Conservation (phyloP, 129 eudicot species). For the Mikania micrantha region DNA sequence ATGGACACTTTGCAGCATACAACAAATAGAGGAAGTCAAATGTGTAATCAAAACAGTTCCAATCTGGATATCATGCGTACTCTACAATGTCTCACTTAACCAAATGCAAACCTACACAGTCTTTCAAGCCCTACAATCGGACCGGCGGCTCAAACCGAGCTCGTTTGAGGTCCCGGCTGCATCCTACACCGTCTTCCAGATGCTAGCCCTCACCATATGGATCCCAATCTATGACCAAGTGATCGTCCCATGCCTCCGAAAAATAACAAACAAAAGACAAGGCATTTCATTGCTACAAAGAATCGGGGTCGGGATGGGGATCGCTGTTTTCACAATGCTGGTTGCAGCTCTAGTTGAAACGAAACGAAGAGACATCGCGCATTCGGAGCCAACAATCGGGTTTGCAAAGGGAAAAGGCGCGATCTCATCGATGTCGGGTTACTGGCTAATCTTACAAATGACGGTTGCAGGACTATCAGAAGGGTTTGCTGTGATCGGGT, state of each 20-base stretch:
- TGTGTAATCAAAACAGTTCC: conserved; percentile 60
- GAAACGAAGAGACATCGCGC: conserved; percentile 38
- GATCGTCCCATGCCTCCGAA: conserved; percentile 44
- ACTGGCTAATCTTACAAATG: conserved; percentile 39
- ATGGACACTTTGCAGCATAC: conserved; percentile 62
- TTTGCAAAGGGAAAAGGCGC: conserved; percentile 34
- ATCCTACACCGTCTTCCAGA: conserved; percentile 47
- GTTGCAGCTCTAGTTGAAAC: conserved; percentile 42
- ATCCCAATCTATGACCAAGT: conserved; percentile 54
- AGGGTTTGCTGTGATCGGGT: conserved; percentile 39
- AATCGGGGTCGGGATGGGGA: conserved; percentile 49
- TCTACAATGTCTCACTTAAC: conserved; percentile 36
- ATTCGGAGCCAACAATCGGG: conserved; percentile 39
- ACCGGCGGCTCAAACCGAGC: conserved; percentile 34
- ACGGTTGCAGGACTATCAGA: conserved; percentile 48
- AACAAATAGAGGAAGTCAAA: conserved; percentile 71
- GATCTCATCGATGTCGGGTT: conserved; percentile 48
- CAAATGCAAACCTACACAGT: conserved; percentile 45
- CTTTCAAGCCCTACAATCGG: conserved; percentile 57
- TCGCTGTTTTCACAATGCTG: conserved; percentile 37
- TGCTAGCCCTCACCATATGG: conserved; percentile 57
- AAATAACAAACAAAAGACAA: conserved; percentile 40
- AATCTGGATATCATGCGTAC: conserved; percentile 44
- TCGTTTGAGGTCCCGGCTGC: conserved; percentile 54
- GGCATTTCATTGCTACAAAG: conserved; percentile 63